A percentile compares a stretch with the other conserved stretches of the same genome.
Conservation (phyloP, 2,329 filamentous ascomycete genomes). For the Trichoderma guizhouense region DNA sequence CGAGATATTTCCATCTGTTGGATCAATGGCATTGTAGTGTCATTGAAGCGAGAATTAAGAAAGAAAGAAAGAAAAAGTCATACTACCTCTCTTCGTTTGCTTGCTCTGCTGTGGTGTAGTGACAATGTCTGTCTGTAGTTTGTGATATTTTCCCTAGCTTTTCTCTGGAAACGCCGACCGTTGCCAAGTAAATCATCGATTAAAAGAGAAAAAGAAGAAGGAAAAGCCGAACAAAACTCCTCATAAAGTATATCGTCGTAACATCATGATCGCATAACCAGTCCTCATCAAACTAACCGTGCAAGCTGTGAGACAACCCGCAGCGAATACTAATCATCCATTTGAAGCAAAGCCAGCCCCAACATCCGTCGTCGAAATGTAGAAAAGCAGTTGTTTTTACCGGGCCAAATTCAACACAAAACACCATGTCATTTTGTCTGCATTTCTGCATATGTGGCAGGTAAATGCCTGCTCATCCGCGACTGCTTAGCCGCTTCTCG, state of each 20-base stretch:
- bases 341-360: background rate
- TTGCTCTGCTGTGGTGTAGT: background rate
- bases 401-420: too few relatives aligned
- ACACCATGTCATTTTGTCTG: constrained; percentile 25
- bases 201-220: background rate
- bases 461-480: constrained; percentile 34
- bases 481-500: constrained; percentile 35
- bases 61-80: background rate
- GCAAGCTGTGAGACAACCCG: background rate
- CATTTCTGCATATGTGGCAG: constrained; percentile 34
- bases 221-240: background rate
- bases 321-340: background rate
- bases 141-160: background rate
- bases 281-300: background rate
- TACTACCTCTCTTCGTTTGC: background rate
- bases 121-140: background rate
- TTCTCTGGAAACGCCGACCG: background rate
- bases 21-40: background rate
- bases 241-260: background rate
- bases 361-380: background rate
- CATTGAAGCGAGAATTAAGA: background rate
- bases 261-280: background rate
- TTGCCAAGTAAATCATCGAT: background rate
- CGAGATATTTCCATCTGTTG: background rate
- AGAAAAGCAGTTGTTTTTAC: too few relatives aligned